phyloP scores from a whole-genome alignment of 179 eudicot genomes.

The Vitellaria paradoxa region DNA sequence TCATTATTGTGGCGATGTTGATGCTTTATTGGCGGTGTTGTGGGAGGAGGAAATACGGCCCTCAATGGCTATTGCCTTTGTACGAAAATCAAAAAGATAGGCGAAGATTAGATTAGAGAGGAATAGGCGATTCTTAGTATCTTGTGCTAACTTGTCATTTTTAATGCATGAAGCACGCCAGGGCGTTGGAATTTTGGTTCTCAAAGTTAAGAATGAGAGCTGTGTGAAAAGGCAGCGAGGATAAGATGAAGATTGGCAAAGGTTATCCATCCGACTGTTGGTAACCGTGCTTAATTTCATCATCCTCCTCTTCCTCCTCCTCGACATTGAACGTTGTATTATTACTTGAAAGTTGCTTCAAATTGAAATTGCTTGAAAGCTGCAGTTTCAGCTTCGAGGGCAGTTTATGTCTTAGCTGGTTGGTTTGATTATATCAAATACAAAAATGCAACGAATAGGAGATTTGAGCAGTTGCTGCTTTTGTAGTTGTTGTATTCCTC shows the following conservation, averaged over 20 bases:
- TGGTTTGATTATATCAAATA: no score
- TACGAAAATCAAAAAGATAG: slow-evolving; percentile 58
- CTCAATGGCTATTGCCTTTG: slow-evolving; percentile 66
- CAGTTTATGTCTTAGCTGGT: no score
- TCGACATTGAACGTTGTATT: not conserved
- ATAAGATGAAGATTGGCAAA: slow-evolving; percentile 1
- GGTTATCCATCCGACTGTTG: slow-evolving; percentile 1
- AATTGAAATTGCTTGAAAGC: not conserved
- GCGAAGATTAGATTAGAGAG: slow-evolving; percentile 69
- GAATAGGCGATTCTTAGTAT: slow-evolving; percentile 1
- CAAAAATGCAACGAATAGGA: no score
- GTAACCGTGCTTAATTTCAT: slow-evolving; percentile 15
- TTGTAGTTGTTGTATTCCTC: no score
- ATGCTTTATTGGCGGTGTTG: slow-evolving; percentile 86
- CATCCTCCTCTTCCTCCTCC: no score
- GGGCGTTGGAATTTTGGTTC: not conserved
- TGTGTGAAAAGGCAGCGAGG: not conserved
- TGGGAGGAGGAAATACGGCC: slow-evolving; percentile 69
- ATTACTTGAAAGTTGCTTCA: not conserved
- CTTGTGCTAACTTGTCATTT: slow-evolving; percentile 14
- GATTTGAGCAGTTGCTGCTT: no score
- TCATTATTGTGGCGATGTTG: slow-evolving; percentile 40
- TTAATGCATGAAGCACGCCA: slow-evolving; percentile 8
- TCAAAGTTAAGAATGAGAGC: not conserved
- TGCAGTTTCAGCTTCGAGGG: no score